Conservation (phyloP, 1,139 yeast species). For the Candida smagusa region DNA sequence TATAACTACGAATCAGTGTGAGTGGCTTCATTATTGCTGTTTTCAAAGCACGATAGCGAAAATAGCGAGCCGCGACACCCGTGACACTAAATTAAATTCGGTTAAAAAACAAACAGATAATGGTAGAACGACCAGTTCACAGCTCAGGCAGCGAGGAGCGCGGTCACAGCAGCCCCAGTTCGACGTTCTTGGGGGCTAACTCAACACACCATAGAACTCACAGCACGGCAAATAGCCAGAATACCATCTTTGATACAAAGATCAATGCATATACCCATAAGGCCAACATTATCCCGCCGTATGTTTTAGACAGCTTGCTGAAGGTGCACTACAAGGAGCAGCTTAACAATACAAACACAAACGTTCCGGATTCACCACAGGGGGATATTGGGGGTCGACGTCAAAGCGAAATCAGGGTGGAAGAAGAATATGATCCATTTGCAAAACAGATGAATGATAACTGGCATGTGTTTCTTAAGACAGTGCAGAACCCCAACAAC, state of each 20-base stretch:
- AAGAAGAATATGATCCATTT: conserved; percentile 38
- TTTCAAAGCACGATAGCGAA: too few relatives aligned
- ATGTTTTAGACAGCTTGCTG: conserved; percentile 54
- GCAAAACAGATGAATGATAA: conserved; percentile 34
- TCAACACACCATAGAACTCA: conserved; percentile 1
- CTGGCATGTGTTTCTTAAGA: conserved; percentile 36
- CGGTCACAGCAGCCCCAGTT: conserved; percentile 1
- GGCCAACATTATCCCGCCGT: conserved; percentile 51
- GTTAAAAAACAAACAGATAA: conserved; percentile 1
- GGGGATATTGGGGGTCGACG: background rate
- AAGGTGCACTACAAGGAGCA: conserved; percentile 43
- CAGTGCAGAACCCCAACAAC: conserved; percentile 33
- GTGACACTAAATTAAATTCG: too few relatives aligned
- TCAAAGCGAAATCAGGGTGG: background rate
- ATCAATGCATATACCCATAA: conserved; percentile 34
- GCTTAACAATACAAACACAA: conserved; percentile 29
- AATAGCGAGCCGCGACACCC: too few relatives aligned
- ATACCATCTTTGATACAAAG: conserved; percentile 15
- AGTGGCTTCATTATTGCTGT: too few relatives aligned
- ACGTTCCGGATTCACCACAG: conserved; percentile 8
- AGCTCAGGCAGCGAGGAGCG: conserved; percentile 9
- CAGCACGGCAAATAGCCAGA: conserved; percentile 1
- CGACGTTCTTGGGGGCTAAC: conserved; percentile 1
- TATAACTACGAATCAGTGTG: background rate
- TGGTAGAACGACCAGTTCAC: conserved; percentile 3